These are phyloP conservation scores for Chaetoceros tenuissimus DNA, from an alignment of 108 stramenopile species.

Conservation along the genomic window DNA sequence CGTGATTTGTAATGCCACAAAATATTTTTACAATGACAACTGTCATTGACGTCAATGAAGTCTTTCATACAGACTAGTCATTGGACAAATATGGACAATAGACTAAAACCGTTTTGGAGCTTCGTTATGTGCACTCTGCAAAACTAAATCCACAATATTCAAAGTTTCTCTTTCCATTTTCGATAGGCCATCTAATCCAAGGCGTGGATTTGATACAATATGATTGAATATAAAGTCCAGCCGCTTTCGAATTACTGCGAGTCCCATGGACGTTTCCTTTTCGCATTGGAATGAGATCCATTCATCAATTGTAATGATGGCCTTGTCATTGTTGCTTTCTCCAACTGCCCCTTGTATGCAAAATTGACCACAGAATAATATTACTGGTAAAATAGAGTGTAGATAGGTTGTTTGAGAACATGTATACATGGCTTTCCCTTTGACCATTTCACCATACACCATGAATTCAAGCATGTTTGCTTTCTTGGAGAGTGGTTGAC, in stretches of 20 bases:
- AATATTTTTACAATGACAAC: too few relatives aligned
- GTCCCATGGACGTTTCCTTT: constrained; percentile 21
- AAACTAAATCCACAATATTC: constrained; percentile 32
- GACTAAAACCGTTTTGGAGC: too few relatives aligned
- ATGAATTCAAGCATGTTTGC: constrained; percentile 59
- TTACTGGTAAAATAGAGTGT: constrained; percentile 44
- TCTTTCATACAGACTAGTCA: too few relatives aligned
- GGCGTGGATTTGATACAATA: constrained; percentile 37
- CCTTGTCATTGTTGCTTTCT: constrained; percentile 10
- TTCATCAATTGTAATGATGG: constrained; percentile 48
- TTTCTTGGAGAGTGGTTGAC: constrained; percentile 43
- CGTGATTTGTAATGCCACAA: too few relatives aligned
- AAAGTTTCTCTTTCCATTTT: constrained; percentile 31
- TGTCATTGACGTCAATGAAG: too few relatives aligned
- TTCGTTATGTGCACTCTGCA: constrained; percentile 37
- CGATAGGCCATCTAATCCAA: constrained; percentile 10
- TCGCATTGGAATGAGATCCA: constrained; percentile 56
- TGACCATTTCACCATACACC: constrained; percentile 58
- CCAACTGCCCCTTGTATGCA: constrained; percentile 20
- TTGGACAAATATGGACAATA: too few relatives aligned
- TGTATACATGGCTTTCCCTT: constrained; percentile 47
- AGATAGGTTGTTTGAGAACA: constrained; percentile 58
- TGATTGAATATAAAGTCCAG: constrained; percentile 41
- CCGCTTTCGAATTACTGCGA: constrained; percentile 51
- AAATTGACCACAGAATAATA: constrained; percentile 57